Evolutionary conservation across 208 protist genomes (phyloP).

Genomic region (Porcisia hertigi): DNA sequence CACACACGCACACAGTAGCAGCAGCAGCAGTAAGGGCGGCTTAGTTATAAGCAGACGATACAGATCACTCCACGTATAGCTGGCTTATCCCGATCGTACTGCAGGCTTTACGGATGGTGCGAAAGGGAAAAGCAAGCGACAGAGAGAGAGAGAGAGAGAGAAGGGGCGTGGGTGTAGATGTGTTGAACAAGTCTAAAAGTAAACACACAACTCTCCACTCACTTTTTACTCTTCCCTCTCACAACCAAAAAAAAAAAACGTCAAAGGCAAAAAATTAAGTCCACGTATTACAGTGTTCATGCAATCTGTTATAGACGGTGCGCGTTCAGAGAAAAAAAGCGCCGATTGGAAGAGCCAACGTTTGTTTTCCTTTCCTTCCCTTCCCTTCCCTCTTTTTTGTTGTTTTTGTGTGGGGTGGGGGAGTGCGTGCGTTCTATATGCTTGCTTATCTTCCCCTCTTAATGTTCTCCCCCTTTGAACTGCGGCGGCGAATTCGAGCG

Average conservation of each 20-base stretch:
- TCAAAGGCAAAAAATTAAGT: not conserved
- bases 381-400: not conserved
- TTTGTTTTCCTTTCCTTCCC: not conserved
- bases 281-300: not conserved
- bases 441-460: too few relatives aligned
- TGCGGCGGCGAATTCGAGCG: too few relatives aligned
- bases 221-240: too few relatives aligned
- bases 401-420: too few relatives aligned
- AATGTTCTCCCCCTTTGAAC: too few relatives aligned
- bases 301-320: not conserved
- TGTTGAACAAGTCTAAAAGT: not conserved
- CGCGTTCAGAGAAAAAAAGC: not conserved
- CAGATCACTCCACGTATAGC: not conserved
- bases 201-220: not conserved
- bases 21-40: not conserved
- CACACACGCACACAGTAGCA: not conserved
- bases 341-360: not conserved
- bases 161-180: not conserved
- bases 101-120: not conserved
- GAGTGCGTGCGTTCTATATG: too few relatives aligned
- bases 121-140: not conserved
- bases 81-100: not conserved
- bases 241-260: constrained; percentile 3
- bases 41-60: too few relatives aligned
- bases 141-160: not conserved